A percentile compares a stretch with the other conserved stretches of the same genome.
Conservation (phyloP, 2,329 filamentous ascomycete genomes). For the Calonectria ilicicola region DNA sequence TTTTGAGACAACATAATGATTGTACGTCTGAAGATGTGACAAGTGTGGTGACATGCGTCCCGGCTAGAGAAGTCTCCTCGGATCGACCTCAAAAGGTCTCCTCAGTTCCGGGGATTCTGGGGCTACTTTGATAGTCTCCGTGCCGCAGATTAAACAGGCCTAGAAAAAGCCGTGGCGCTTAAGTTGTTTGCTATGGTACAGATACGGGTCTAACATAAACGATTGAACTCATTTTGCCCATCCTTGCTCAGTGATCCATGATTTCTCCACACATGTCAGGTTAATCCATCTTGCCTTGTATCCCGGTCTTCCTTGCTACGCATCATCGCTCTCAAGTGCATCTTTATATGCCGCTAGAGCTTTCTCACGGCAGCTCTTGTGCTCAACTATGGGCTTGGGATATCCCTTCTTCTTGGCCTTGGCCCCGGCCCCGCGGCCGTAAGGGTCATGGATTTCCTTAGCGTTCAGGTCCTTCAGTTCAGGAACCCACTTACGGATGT, state of each 20-base stretch:
- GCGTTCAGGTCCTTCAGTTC: conserved; percentile 75
- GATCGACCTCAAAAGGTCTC: conserved; percentile 49
- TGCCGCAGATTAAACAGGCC: conserved; percentile 70
- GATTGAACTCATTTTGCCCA: conserved; percentile 27
- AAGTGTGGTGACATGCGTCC: conserved; percentile 43
- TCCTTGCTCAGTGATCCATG: not conserved
- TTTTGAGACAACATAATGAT: conserved; percentile 55
- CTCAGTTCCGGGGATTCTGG: conserved; percentile 65
- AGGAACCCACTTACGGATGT: conserved; percentile 85
- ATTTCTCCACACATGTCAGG: not conserved
- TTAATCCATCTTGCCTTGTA: not conserved
- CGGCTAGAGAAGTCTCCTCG: conserved; percentile 70
- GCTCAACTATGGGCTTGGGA: conserved; percentile 79
- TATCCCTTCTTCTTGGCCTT: conserved; percentile 77
- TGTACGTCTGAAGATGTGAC: conserved; percentile 46
- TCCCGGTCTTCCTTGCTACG: conserved; percentile 12
- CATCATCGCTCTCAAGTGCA: conserved; percentile 46
- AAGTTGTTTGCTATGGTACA: conserved; percentile 70
- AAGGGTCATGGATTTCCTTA: conserved; percentile 85
- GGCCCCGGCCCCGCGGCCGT: conserved; percentile 70
- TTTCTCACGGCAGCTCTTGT: conserved; percentile 75
- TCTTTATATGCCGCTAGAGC: conserved; percentile 79
- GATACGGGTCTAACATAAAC: conserved; percentile 72
- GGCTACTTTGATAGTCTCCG: conserved; percentile 67
- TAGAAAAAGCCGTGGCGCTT: conserved; percentile 71